These are phyloP conservation scores for Fusarium sp. DNA, from an alignment of 2,329 filamentous ascomycete species.

Conservation along the genomic window DNA sequence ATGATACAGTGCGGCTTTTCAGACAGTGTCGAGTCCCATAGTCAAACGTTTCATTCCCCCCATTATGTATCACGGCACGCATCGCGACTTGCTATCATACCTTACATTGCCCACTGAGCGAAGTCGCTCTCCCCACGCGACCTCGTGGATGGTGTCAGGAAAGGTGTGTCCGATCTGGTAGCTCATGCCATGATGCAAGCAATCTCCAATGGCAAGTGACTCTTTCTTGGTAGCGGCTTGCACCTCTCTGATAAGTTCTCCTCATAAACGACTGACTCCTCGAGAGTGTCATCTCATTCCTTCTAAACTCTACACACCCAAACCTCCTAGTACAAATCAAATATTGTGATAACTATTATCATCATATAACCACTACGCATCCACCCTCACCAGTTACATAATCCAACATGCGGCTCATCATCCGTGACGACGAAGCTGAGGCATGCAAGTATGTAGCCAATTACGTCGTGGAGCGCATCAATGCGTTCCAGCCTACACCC, in stretches of 20 bases:
- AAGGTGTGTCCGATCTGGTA: constrained; percentile 18
- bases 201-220: constrained; percentile 23
- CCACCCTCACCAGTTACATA: constrained; percentile 34
- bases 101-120: constrained; percentile 28
- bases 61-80: constrained; percentile 5
- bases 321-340: constrained; percentile 6
- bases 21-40: constrained; percentile 27
- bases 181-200: constrained; percentile 34
- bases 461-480: constrained; percentile 87
- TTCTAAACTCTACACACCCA: constrained; percentile 4
- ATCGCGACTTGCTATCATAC: constrained; percentile 24
- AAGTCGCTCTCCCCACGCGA: constrained; percentile 30
- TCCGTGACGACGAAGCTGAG: constrained; percentile 76
- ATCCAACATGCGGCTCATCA: constrained; percentile 81
- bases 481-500: constrained; percentile 78
- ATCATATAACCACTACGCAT: constrained; percentile 7
- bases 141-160: constrained; percentile 23
- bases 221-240: constrained; percentile 19
- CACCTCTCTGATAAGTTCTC: neutral
- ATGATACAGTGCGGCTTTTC: constrained; percentile 37
- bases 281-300: constrained; percentile 9
- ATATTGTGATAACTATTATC: neutral
- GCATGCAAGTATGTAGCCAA: constrained; percentile 83
- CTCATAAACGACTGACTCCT: constrained; percentile 37
- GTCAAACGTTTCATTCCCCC: constrained; percentile 42